These are phyloP conservation scores for Juglanconis sp. DNA, from an alignment of 2,329 filamentous ascomycete genomes.

Conservation along the genomic window DNA sequence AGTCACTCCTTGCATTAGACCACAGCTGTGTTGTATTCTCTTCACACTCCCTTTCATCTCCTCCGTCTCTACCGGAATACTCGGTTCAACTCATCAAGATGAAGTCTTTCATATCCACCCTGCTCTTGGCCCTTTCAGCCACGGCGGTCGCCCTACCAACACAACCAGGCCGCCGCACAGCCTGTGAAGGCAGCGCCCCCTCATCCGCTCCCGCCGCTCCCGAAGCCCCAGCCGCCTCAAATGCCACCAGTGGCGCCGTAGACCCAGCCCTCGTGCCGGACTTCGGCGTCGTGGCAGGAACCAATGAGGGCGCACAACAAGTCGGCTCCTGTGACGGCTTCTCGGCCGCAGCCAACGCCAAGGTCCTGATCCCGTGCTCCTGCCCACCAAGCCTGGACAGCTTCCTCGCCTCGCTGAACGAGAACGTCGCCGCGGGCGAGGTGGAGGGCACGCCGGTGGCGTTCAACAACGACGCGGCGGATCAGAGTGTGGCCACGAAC, in stretches of 20 bases:
- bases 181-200: neutral
- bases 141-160: slow-evolving; percentile 4
- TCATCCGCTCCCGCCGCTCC: neutral
- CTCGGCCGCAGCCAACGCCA: slow-evolving; percentile 5
- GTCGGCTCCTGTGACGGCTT: slow-evolving; percentile 18
- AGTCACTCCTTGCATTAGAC: neutral
- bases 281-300: slow-evolving; percentile 2
- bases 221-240: neutral
- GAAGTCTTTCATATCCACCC: slow-evolving; percentile 2
- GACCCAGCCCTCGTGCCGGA: slow-evolving; percentile 2
- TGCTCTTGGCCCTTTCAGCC: slow-evolving; percentile 4
- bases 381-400: slow-evolving; percentile 17
- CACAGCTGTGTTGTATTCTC: neutral
- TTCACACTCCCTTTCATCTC: neutral
- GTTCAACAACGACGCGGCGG: slow-evolving; percentile 17
- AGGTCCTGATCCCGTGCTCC: slow-evolving; percentile 19
- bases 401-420: slow-evolving; percentile 15
- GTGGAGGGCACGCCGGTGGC: slow-evolving; percentile 11
- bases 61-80: neutral
- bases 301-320: slow-evolving; percentile 4
- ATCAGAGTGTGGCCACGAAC: slow-evolving; percentile 16
- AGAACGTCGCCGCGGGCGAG: slow-evolving; percentile 14
- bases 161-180: neutral
- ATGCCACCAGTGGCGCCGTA: neutral
- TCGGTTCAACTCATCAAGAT: neutral